A percentile compares a stretch with the other conserved stretches of the same genome.
Conservation (phyloP, 2,329 filamentous ascomycete genomes). For the Pleoardoris graminearum region DNA sequence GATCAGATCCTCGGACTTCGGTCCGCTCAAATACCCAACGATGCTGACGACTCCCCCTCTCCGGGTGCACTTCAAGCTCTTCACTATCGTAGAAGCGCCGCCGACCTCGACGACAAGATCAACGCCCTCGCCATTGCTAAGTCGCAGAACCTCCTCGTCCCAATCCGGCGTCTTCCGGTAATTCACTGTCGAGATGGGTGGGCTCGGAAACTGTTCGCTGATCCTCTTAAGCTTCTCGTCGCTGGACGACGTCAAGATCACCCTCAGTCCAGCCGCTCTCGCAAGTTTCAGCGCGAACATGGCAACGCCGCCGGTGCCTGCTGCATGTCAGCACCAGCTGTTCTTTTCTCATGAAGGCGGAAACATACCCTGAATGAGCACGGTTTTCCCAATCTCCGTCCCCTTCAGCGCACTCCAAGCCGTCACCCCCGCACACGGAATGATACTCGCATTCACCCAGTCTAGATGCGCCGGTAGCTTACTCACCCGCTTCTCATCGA, state of each 20-base stretch:
- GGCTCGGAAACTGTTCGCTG: constrained; percentile 30
- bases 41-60: constrained; percentile 17
- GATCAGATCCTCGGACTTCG: constrained; percentile 4
- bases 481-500: constrained; percentile 16
- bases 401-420: constrained; percentile 22
- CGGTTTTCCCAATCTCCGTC: constrained; percentile 3
- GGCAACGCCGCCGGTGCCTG: constrained; percentile 46
- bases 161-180: constrained; percentile 60
- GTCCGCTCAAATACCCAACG: constrained; percentile 18
- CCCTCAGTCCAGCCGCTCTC: constrained; percentile 18
- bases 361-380: constrained; percentile 8
- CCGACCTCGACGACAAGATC: constrained; percentile 51
- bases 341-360: not conserved
- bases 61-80: constrained; percentile 7
- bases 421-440: constrained; percentile 23
- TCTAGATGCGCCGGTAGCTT: constrained; percentile 15
- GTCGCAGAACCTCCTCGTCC: constrained; percentile 56
- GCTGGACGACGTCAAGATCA: constrained; percentile 62
- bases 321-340: not conserved
- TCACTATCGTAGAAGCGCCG: constrained; percentile 12
- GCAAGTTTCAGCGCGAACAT: constrained; percentile 28
- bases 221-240: constrained; percentile 55
- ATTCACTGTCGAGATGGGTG: constrained; percentile 52
- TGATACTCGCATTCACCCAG: constrained; percentile 19
- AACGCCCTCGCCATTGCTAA: constrained; percentile 44